phyloP scores from a whole-genome alignment of 2,329 filamentous ascomycete genomes.

The Paraphoma chrysanthemicola region DNA sequence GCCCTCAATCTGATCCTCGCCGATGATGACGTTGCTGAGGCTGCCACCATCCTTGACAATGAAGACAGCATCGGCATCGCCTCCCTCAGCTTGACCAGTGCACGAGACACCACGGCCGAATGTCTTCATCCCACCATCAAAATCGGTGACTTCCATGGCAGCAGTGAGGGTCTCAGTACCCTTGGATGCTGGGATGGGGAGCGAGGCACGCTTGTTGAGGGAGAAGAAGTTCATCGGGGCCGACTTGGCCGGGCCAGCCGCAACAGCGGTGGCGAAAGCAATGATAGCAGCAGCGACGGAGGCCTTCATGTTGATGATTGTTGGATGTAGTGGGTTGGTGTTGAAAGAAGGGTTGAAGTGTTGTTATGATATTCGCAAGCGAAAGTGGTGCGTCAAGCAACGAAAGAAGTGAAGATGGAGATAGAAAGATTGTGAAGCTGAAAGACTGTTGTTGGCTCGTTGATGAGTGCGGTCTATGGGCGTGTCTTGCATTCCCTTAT shows the following conservation, averaged over 20 bases:
- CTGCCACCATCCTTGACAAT: conserved; percentile 59
- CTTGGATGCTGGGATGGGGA: conserved; percentile 41
- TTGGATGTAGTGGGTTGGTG: neutral
- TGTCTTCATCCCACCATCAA: conserved; percentile 44
- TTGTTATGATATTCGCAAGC: conserved; percentile 15
- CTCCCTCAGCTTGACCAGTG: conserved; percentile 55
- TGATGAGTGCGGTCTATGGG: conserved; percentile 17
- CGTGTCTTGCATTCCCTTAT: conserved; percentile 11
- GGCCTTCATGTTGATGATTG: conserved; percentile 43
- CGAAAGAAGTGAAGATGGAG: conserved; percentile 12
- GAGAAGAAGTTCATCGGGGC: conserved; percentile 29
- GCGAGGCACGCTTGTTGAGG: conserved; percentile 37
- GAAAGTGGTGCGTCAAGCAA: conserved; percentile 32
- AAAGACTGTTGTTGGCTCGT: conserved; percentile 25
- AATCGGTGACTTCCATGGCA: conserved; percentile 28
- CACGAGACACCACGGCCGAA: conserved; percentile 47
- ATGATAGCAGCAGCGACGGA: conserved; percentile 13
- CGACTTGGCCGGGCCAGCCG: conserved; percentile 31
- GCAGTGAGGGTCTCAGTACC: conserved; percentile 37
- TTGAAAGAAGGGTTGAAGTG: neutral
- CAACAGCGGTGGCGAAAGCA: conserved; percentile 29
- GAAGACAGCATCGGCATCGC: conserved; percentile 59
- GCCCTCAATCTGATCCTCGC: conserved; percentile 54
- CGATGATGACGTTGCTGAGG: conserved; percentile 64
- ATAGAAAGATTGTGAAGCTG: conserved; percentile 11